Conservation (phyloP, 2,329 filamentous ascomycete species). For the Aspergillus pseudonomiae region DNA sequence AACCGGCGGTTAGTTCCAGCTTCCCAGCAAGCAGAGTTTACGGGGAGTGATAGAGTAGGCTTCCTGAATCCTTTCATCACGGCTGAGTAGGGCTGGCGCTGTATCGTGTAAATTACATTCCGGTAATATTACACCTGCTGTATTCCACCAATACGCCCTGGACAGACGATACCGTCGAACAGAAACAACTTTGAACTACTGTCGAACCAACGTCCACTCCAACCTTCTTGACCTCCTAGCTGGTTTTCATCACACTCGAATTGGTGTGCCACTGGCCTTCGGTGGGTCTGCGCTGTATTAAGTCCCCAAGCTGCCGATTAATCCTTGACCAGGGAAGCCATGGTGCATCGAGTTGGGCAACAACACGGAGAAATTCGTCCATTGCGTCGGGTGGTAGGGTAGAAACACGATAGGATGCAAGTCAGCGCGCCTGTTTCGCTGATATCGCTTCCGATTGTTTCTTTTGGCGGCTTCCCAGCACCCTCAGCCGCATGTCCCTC, state of each 20-base stretch:
- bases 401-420: background rate
- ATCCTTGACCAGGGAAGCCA: background rate
- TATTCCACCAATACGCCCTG: background rate
- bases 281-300: background rate
- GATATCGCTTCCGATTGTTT: background rate
- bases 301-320: background rate
- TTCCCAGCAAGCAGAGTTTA: background rate
- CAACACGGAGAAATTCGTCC: background rate
- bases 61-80: background rate
- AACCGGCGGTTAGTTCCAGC: background rate
- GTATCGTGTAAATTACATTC: background rate
- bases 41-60: background rate
- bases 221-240: background rate
- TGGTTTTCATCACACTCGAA: background rate
- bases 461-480: background rate
- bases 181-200: background rate
- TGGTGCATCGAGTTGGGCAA: background rate
- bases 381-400: background rate
- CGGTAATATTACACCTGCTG: background rate
- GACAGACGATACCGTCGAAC: too few species aligned
- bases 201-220: background rate
- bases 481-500: background rate
- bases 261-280: background rate
- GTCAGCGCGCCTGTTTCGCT: conserved; percentile 8
- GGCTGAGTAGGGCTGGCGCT: background rate